phyloP scores from a whole-genome alignment of 768 basidiomycete genomes.

The Sistotremastrum niveocremeum region DNA sequence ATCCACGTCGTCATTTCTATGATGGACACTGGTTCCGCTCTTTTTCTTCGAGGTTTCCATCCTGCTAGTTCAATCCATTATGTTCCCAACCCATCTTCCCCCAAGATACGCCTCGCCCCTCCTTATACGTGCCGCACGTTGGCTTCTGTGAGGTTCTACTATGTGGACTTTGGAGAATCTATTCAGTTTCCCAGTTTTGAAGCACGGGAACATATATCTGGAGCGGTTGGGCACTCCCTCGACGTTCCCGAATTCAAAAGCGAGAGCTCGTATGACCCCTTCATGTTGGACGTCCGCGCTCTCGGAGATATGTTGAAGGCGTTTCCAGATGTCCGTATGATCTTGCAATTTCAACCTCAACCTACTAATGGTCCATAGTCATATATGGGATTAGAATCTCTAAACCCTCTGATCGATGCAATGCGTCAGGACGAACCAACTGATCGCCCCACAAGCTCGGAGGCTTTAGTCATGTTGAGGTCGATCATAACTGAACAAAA shows the following conservation, averaged over 20 bases:
- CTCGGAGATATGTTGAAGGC: too few species aligned
- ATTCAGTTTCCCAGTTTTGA: neutral
- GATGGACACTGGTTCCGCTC: conserved; percentile 5
- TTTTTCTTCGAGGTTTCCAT: conserved; percentile 10
- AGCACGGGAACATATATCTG: too few species aligned
- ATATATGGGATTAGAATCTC: too few species aligned
- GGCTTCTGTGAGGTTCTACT: conserved; percentile 14
- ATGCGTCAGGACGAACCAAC: conserved; percentile 16
- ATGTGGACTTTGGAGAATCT: conserved; percentile 13
- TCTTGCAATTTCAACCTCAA: too few species aligned
- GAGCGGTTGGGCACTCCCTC: too few species aligned
- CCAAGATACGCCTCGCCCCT: neutral
- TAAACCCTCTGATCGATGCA: conserved; percentile 6
- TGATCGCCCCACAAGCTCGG: conserved; percentile 12
- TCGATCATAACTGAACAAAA: too few species aligned
- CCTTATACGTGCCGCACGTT: conserved; percentile 9
- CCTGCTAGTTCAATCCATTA: neutral
- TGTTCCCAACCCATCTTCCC: neutral
- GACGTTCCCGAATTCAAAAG: conserved; percentile 11
- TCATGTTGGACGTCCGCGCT: conserved; percentile 1
- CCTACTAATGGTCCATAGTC: too few species aligned
- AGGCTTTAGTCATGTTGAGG: conserved; percentile 8
- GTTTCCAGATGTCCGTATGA: too few species aligned
- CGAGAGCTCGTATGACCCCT: conserved; percentile 11
- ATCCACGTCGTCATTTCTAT: conserved; percentile 7